phyloP scores from a whole-genome alignment of 495 filamentous ascomycete species.

The Arthonia radiata region DNA sequence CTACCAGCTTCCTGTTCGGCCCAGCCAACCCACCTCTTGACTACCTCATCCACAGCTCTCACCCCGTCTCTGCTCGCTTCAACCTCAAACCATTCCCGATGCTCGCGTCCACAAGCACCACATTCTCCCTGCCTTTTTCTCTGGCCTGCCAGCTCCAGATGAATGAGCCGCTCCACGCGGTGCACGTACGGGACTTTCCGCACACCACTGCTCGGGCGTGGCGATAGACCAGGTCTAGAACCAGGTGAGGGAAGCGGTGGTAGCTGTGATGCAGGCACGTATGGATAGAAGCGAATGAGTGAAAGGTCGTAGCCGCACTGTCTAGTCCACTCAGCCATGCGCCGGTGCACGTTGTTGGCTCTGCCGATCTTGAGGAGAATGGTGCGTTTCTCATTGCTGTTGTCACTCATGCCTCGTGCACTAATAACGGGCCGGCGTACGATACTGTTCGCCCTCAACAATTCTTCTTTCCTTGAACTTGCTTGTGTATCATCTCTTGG shows the following conservation, averaged over 20 bases:
- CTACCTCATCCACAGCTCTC: slow-evolving; percentile 53
- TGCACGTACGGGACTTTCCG: slow-evolving; percentile 61
- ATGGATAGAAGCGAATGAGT: slow-evolving; percentile 78
- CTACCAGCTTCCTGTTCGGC: slow-evolving; percentile 20
- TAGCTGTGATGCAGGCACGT: slow-evolving; percentile 35
- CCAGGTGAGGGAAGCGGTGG: too few species aligned
- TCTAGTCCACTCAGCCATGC: slow-evolving; percentile 74
- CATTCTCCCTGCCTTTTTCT: slow-evolving; percentile 40
- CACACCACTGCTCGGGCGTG: slow-evolving; percentile 3
- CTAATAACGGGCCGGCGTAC: slow-evolving; percentile 18
- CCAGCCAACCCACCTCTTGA: slow-evolving; percentile 74
- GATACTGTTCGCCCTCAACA: slow-evolving; percentile 40
- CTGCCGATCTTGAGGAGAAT: slow-evolving; percentile 84
- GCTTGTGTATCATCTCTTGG: too few species aligned
- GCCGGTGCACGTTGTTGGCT: slow-evolving; percentile 68
- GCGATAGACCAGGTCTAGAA: slow-evolving; percentile 6
- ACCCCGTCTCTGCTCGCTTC: slow-evolving; percentile 47
- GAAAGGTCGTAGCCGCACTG: slow-evolving; percentile 78
- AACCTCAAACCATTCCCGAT: slow-evolving; percentile 92
- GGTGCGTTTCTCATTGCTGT: slow-evolving; percentile 9
- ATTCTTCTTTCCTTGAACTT: slow-evolving; percentile 30
- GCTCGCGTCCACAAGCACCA: slow-evolving; percentile 57
- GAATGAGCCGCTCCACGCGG: slow-evolving; percentile 74
- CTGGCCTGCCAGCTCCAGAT: slow-evolving; percentile 56
- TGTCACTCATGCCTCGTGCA: slow-evolving; percentile 9